These are phyloP conservation scores for Rhodotorula sp. DNA, from an alignment of 1,284 basidiomycete genomes.

Conservation along the genomic window DNA sequence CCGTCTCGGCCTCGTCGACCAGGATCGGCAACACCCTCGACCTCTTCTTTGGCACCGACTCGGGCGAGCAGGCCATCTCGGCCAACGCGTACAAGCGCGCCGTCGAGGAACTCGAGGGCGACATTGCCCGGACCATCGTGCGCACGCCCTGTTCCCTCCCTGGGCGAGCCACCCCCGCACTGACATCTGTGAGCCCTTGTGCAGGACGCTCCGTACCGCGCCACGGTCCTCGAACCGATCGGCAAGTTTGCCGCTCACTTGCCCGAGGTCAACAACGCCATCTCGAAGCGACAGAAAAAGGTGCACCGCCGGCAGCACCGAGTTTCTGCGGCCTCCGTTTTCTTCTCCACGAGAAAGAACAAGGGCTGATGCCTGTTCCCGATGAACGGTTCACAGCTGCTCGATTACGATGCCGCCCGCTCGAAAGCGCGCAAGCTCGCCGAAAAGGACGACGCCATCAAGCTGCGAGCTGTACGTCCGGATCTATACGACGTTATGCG, in stretches of 20 bases:
- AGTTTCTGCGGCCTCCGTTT: not conserved
- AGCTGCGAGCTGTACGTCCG: conserved; percentile 70
- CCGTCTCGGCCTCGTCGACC: conserved; percentile 77
- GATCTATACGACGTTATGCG: too few relatives aligned
- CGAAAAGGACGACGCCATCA: conserved; percentile 92
- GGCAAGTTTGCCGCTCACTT: conserved; percentile 97
- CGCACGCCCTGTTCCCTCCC: too few relatives aligned
- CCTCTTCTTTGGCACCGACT: conserved; percentile 72
- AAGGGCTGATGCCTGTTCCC: too few relatives aligned
- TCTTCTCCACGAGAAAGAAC: too few relatives aligned
- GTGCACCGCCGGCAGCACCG: conserved; percentile 53
- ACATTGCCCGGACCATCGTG: conserved; percentile 28
- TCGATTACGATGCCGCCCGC: conserved; percentile 93
- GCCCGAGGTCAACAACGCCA: conserved; percentile 89
- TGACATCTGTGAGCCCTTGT: not conserved
- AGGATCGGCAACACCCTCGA: conserved; percentile 92
- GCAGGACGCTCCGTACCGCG: conserved; percentile 89
- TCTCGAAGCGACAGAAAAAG: conserved; percentile 95
- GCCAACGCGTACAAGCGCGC: conserved; percentile 94
- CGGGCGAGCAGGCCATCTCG: conserved; percentile 78
- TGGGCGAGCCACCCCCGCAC: not conserved
- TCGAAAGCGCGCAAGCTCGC: conserved; percentile 83
- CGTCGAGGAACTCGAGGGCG: conserved; percentile 83
- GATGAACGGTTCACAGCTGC: conserved; percentile 55
- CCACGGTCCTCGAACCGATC: conserved; percentile 90